A percentile compares a stretch with the other conserved stretches of the same genome.
Conservation (phyloP, 78 protist species). For the Dictyostelium discoideum region DNA sequence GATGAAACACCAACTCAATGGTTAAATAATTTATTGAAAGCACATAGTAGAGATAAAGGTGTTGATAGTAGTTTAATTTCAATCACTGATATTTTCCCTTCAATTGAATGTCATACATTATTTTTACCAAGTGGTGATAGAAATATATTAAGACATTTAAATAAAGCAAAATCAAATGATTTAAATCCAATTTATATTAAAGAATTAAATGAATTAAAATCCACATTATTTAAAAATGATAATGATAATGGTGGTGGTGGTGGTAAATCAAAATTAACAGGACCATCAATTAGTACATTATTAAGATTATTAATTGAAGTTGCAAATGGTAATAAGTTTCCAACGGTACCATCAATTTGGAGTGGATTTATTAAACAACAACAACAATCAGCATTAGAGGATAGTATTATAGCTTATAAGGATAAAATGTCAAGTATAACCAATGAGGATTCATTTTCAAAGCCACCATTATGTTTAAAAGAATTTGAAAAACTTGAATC, state of each 20-base stretch:
- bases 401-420: neutral
- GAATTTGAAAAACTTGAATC: constrained; percentile 10
- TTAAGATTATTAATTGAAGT: constrained; percentile 44
- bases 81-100: constrained; percentile 51
- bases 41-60: constrained; percentile 48
- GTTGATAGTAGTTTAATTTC: neutral
- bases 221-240: constrained; percentile 4
- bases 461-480: constrained; percentile 18
- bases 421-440: constrained; percentile 13
- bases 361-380: constrained; percentile 67
- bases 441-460: neutral
- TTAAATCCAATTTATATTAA: constrained; percentile 49
- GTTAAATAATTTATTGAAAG: constrained; percentile 21
- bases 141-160: constrained; percentile 34
- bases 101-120: constrained; percentile 56
- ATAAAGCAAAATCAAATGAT: constrained; percentile 12
- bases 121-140: constrained; percentile 70
- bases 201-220: constrained; percentile 20
- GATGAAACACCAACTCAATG: constrained; percentile 65
- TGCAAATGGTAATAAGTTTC: constrained; percentile 61
- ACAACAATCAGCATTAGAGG: constrained; percentile 41
- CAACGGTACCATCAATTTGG: constrained; percentile 71
- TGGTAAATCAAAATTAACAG: constrained; percentile 9
- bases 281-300: constrained; percentile 52
- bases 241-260: neutral